Evolutionary conservation across 2,329 filamentous ascomycete genomes (phyloP).

Genomic region (Alternaria longipes): DNA sequence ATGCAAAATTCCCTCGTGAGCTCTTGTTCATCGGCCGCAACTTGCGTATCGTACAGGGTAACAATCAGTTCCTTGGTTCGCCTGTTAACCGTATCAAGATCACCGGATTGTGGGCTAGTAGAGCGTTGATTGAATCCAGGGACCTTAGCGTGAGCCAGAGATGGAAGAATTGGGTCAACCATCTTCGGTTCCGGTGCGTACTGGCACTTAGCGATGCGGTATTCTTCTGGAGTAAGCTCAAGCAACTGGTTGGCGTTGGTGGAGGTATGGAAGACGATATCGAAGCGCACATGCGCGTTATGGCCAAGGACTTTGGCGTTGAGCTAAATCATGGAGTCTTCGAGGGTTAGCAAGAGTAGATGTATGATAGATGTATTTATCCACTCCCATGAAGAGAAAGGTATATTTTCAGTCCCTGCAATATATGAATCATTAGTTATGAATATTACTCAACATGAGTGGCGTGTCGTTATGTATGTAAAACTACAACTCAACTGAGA

Average conservation of each 20-base stretch:
- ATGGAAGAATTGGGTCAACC: conserved; percentile 74
- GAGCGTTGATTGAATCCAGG: conserved; percentile 79
- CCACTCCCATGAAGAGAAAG: background rate
- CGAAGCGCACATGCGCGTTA: conserved; percentile 83
- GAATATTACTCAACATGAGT: background rate
- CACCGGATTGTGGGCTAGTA: conserved; percentile 87
- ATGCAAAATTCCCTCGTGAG: conserved; percentile 88
- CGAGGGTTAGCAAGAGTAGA: conserved; percentile 68
- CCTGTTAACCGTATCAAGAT: conserved; percentile 94
- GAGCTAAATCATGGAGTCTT: conserved; percentile 90
- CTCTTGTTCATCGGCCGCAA: conserved; percentile 93
- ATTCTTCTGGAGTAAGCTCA: conserved; percentile 82
- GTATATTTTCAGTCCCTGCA: background rate
- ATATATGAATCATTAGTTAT: background rate
- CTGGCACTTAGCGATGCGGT: conserved; percentile 79
- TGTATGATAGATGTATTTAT: conserved; percentile 1
- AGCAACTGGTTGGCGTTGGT: conserved; percentile 78
- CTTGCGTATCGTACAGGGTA: conserved; percentile 90
- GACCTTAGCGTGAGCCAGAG: conserved; percentile 71
- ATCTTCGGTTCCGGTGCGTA: conserved; percentile 83
- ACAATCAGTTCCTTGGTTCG: conserved; percentile 89
- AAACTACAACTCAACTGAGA: background rate
- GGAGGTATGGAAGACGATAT: conserved; percentile 94
- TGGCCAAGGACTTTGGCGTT: conserved; percentile 91
- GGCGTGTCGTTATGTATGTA: background rate